Base-by-base conservation (phyloP, 2,329 filamentous ascomycete species). In the Nectriaceae sp. region DNA sequence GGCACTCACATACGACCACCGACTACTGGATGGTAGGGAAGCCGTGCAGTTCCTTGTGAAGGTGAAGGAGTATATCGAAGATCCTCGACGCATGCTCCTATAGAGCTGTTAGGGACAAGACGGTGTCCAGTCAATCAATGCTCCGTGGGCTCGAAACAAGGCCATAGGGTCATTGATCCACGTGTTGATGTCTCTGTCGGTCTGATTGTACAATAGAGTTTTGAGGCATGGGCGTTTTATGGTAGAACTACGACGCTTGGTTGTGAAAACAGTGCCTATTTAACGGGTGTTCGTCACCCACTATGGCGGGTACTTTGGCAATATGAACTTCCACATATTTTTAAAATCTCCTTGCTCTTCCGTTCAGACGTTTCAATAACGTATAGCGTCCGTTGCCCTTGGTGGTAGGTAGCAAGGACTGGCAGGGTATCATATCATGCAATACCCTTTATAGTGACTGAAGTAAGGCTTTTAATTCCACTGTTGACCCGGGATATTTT, bases 41-140 rank as follows among this genome's bases (percentile, higher is more conserved):
- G 94, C 93, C 40, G 91, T 96, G 35, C 94, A 93, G 54, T 97
- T 97, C 80, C 78, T 97, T 60, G 88, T 97, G 53, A 96, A 96
- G 83, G 79, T 99, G 65, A 97, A 97, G 84, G 90, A 97, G 71
- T 96, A 89, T 69, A 96, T 97, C 61, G 93, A 97, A 77, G 94
- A 97, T 67, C 93, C 93, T 33, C 79, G 90, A 58, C 87, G 89
- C 65, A 97, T 97, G 93, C 81, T 97, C 11, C 73, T 96, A 56
- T 80, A 74, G 60, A 35, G 41, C 13, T 22, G 11, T 16, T 20
- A 47, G 39, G 6, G 40, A 43, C 16, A 21, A n/a, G 5, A 45
- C 13, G n/a, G 40, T 49, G 15, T 42, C 21, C 22, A 44, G 33
- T 21, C 44, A 45, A 42, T 40, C 48, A 52, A 59, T 61, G 55